Percentiles rank a stretch among this genome's conserved stretches.
Evolutionary conservation across 495 filamentous ascomycete genomes (phyloP).

Genomic region (Xylaria castorea): DNA sequence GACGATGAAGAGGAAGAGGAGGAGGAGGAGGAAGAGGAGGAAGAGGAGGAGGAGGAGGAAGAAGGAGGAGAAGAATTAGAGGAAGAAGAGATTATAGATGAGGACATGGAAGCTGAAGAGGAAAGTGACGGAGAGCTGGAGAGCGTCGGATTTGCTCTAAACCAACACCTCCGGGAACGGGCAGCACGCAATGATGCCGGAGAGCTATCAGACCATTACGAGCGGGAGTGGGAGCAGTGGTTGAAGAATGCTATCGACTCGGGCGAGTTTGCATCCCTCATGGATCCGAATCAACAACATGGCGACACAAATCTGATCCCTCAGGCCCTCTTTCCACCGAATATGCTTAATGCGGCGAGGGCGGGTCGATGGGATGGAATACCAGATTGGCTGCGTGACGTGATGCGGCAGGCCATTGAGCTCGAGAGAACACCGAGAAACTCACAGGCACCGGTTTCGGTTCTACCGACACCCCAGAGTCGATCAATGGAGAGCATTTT

Average conservation of each 20-base stretch:
- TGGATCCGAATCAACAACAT: constrained; percentile 45
- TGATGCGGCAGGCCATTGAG: constrained; percentile 51
- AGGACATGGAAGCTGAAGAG: constrained; percentile 59
- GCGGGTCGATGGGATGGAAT: constrained; percentile 61
- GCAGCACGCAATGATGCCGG: constrained; percentile 67
- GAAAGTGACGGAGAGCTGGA: constrained; percentile 71
- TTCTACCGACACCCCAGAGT: not conserved
- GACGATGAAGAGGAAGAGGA: constrained; percentile 58
- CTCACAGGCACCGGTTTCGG: not conserved
- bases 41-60: constrained; percentile 56
- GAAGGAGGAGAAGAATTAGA: constrained; percentile 47
- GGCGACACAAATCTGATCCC: constrained; percentile 41
- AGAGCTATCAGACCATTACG: constrained; percentile 67
- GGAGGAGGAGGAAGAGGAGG: constrained; percentile 44
- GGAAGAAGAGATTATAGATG: constrained; percentile 45
- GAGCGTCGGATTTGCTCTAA: constrained; percentile 75
- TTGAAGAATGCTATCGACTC: constrained; percentile 78
- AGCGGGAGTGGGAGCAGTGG: constrained; percentile 87
- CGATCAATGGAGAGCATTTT: constrained; percentile 8
- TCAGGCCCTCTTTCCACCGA: constrained; percentile 50
- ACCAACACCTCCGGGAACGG: constrained; percentile 73
- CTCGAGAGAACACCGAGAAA: constrained; percentile 26
- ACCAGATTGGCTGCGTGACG: constrained; percentile 55
- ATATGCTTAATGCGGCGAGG: constrained; percentile 52
- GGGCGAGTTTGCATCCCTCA: constrained; percentile 54